These are phyloP conservation scores for Lachnellula arida DNA, from an alignment of 2,329 filamentous ascomycete genomes.

Conservation along the genomic window DNA sequence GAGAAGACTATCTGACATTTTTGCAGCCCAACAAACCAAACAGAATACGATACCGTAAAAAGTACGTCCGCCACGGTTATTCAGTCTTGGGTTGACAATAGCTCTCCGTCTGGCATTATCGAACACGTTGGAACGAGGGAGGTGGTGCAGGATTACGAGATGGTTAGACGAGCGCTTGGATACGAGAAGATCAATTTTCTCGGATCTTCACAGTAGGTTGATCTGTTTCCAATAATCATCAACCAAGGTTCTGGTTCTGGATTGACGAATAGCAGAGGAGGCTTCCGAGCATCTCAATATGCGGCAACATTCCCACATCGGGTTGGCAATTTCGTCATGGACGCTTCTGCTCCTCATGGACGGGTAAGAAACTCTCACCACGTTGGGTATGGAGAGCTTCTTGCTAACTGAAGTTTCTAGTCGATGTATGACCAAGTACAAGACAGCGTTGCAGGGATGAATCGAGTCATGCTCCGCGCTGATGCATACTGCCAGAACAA, in stretches of 20 bases:
- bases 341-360: slow-evolving; percentile 12
- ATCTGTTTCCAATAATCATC: neutral
- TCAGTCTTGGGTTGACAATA: slow-evolving; percentile 12
- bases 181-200: slow-evolving; percentile 13
- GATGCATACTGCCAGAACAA: slow-evolving; percentile 14
- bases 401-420: neutral
- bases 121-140: slow-evolving; percentile 10
- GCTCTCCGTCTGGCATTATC: slow-evolving; percentile 10
- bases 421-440: slow-evolving; percentile 4
- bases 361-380: neutral
- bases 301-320: slow-evolving; percentile 10
- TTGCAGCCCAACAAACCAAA: slow-evolving; percentile 6
- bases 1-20: neutral
- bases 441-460: slow-evolving; percentile 6
- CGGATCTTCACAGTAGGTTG: slow-evolving; percentile 9
- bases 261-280: slow-evolving; percentile 2
- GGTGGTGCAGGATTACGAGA: slow-evolving; percentile 11
- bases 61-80: slow-evolving; percentile 4
- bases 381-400: neutral
- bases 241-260: neutral
- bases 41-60: slow-evolving; percentile 1
- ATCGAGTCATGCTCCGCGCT: slow-evolving; percentile 8
- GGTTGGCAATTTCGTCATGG: slow-evolving; percentile 10
- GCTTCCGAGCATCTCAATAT: slow-evolving; percentile 9
- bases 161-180: slow-evolving; percentile 4